A percentile compares a stretch with the other conserved stretches of the same genome.
phyloP scores from a whole-genome alignment of 345 rosid genomes.

The Rhodamnia argentea region DNA sequence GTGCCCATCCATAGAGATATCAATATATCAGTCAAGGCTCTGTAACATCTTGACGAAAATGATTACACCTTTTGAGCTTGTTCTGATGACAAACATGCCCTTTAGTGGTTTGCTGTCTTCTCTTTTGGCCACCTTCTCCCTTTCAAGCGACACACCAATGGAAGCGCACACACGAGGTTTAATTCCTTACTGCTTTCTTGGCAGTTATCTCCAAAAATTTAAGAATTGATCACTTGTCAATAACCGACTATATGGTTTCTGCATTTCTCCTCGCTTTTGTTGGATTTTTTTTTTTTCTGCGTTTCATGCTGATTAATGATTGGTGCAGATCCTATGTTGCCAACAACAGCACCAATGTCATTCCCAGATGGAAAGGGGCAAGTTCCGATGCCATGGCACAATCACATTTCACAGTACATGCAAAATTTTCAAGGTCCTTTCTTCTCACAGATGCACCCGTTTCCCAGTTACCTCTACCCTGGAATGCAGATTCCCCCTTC shows the following conservation, averaged over 20 bases:
- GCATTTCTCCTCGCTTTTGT: not conserved
- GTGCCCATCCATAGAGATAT: too few species aligned
- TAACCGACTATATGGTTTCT: not conserved
- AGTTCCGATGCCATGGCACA: conserved; percentile 63
- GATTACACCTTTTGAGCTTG: not conserved
- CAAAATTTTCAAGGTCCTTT: conserved; percentile 68
- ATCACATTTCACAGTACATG: conserved; percentile 66
- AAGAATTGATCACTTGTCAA: not conserved
- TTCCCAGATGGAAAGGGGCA: conserved; percentile 39
- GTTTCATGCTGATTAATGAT: not conserved
- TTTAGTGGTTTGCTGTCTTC: not conserved
- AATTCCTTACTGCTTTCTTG: not conserved
- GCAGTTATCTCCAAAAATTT: not conserved
- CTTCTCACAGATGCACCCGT: conserved; percentile 50
- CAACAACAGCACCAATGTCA: conserved; percentile 8
- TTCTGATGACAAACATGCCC: not conserved
- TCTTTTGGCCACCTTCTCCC: not conserved
- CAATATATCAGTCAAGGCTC: too few species aligned
- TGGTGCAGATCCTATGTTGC: conserved; percentile 28
- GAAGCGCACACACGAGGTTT: not conserved
- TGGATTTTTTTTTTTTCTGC: not conserved
- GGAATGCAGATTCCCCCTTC: conserved; percentile 71
- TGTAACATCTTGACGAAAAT: not conserved
- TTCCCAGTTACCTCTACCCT: conserved; percentile 57
- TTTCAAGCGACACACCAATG: not conserved